Base-by-base conservation (phyloP, 2,329 filamentous ascomycete species). In the Myrmaecium sp. region DNA sequence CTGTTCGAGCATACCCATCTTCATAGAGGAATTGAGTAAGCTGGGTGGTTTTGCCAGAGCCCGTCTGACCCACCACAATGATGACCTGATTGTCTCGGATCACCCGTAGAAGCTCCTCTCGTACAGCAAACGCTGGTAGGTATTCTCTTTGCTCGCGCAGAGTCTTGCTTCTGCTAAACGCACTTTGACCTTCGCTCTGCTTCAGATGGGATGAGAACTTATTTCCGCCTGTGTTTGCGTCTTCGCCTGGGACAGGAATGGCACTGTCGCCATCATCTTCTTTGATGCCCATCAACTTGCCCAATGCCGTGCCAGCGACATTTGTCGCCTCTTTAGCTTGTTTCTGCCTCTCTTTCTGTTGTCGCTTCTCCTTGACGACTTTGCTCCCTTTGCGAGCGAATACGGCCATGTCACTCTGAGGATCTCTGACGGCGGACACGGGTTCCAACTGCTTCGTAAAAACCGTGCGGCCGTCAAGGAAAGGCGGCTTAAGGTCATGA, bases 391-490 rank as follows among this genome's bases (percentile, higher is more conserved):
- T 94, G 22, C 86, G 69, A 55, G 83, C 92, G 42, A 95, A 95
- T 2, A 98, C 84, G 1, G 89, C 89, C 89, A 98, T 93, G 45
- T 98, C 89, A 46, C 91, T 98, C 52, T 95, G 86, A 14, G 79
- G 74, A 48, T 98, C 89, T 27, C 78, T 69, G 9, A 98, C 80
- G 1, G 89, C 91, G 1, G 86, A 82, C 1, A 98, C 79, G 0
- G 89, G 91, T 32, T 98, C 89, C 13, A 95, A 52, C 51, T 98
- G 91, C 52, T 94, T 95, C 3, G 89, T 98, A 49, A 98, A 98
- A 30, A 98, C 78, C 12, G 77, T 95, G 40, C 83, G 74, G 14
- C 89, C 89, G 54, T 98, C 86, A 25, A 98, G 58, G 44, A 98
- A 98, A 0, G 89, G 91, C 6, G 89, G 89, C 36, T 81, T 78